These are phyloP conservation scores for Lentinula lateritia DNA, from an alignment of 768 basidiomycete genomes.

Conservation along the genomic window DNA sequence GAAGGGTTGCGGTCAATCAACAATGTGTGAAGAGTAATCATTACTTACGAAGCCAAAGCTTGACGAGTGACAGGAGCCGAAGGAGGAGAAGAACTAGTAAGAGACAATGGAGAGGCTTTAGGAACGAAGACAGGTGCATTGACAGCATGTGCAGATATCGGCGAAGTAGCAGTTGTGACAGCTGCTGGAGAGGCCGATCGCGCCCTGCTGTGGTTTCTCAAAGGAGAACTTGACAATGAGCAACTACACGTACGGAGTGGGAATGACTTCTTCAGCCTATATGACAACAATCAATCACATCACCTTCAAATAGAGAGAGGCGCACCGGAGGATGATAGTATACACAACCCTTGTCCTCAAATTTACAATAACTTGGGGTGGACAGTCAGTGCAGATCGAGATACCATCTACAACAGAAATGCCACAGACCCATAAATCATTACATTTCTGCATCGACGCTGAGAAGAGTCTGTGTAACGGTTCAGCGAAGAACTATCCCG, in stretches of 20 bases:
- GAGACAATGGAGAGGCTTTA: slow-evolving; percentile 36
- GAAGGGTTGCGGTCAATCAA: background rate
- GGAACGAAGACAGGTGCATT: slow-evolving; percentile 86
- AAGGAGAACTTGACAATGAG: background rate
- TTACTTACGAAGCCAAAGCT: slow-evolving; percentile 15
- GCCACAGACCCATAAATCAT: slow-evolving; percentile 77
- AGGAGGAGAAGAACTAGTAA: slow-evolving; percentile 27
- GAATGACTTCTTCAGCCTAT: slow-evolving; percentile 19
- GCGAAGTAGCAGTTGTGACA: slow-evolving; percentile 14
- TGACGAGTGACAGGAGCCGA: slow-evolving; percentile 11
- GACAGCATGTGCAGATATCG: slow-evolving; percentile 58
- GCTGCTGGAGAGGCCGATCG: slow-evolving; percentile 40
- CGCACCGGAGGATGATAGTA: slow-evolving; percentile 76
- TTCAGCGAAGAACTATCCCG: slow-evolving; percentile 6
- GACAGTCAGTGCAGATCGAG: background rate
- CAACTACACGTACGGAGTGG: slow-evolving; percentile 23
- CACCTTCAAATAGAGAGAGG: background rate
- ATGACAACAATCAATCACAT: background rate
- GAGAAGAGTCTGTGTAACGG: slow-evolving; percentile 49
- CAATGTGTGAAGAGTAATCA: background rate
- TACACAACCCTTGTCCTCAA: slow-evolving; percentile 79
- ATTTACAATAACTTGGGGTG: slow-evolving; percentile 68
- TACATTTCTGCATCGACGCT: slow-evolving; percentile 86
- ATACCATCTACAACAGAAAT: background rate
- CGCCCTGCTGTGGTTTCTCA: slow-evolving; percentile 20